Conservation (phyloP, 208 protist species). For the Trypanosoma conorhini region DNA sequence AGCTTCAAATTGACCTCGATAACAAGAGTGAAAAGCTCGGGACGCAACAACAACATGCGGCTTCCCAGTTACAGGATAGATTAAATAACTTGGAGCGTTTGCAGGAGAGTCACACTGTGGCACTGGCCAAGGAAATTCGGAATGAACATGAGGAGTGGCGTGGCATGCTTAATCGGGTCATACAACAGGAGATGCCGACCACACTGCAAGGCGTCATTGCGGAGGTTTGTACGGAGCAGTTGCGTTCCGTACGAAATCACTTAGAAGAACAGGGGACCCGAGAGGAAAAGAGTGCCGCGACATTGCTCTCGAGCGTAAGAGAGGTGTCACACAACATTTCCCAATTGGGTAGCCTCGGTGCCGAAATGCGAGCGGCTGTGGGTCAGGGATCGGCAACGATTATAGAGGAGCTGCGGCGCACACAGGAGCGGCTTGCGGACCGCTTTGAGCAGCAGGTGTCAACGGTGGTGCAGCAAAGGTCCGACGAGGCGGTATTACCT, state of each 20-base stretch:
- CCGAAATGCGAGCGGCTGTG: conserved; percentile 19
- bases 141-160: conserved; percentile 14
- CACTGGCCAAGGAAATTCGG: conserved; percentile 3
- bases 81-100: conserved; percentile 19
- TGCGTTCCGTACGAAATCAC: conserved; percentile 3
- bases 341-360: conserved; percentile 6
- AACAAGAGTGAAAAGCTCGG: conserved; percentile 4
- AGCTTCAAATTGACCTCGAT: conserved; percentile 14
- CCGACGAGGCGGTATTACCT: neutral
- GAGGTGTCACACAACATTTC: conserved; percentile 15
- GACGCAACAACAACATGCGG: conserved; percentile 4
- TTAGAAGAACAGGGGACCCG: conserved; percentile 1
- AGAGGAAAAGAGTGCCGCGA: conserved; percentile 9
- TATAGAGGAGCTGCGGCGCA: conserved; percentile 13
- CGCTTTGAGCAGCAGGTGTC: conserved; percentile 15
- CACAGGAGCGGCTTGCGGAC: conserved; percentile 12
- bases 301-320: conserved; percentile 17
- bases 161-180: neutral
- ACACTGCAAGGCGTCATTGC: conserved; percentile 1
- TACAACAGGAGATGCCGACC: conserved; percentile 11
- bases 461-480: neutral
- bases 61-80: conserved; percentile 22
- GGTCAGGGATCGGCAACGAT: conserved; percentile 2
- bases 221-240: conserved; percentile 14
- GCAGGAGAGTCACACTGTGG: neutral